Evolutionary conservation across 2,329 filamentous ascomycete species (phyloP).

Genomic region (Saccharata proteae): DNA sequence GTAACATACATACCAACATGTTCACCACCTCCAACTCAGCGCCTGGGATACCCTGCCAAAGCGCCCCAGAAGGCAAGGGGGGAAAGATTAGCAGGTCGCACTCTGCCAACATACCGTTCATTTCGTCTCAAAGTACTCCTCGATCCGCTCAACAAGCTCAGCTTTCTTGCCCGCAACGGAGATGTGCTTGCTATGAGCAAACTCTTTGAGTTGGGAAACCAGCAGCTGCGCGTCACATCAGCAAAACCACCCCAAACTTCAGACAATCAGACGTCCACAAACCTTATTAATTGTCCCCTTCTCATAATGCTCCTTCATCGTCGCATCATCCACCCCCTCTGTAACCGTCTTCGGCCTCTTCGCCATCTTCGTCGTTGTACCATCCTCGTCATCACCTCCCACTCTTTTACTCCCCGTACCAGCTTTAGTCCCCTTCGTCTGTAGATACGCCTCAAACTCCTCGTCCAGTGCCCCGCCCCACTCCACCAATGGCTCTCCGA

Average conservation of each 20-base stretch:
- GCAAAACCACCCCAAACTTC: too few relatives aligned
- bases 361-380: conserved; percentile 13
- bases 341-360: conserved; percentile 36
- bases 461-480: conserved; percentile 61
- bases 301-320: conserved; percentile 32
- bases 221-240: conserved; percentile 13
- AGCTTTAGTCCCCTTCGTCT: conserved; percentile 25
- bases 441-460: conserved; percentile 38
- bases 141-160: conserved; percentile 23
- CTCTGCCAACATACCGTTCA: too few relatives aligned
- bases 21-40: too few relatives aligned
- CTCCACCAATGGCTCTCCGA: conserved; percentile 63
- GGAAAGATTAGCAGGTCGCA: too few relatives aligned
- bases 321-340: conserved; percentile 25
- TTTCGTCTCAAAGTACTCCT: conserved; percentile 24
- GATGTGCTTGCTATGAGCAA: conserved; percentile 15
- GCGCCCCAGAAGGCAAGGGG: too few relatives aligned
- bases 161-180: conserved; percentile 22
- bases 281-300: conserved; percentile 32
- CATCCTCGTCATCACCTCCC: too few relatives aligned
- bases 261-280: conserved; percentile 1
- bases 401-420: conserved; percentile 28
- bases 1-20: too few relatives aligned
- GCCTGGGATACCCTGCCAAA: too few relatives aligned
- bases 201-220: conserved; percentile 23